A percentile compares a stretch with the other conserved stretches of the same genome.
phyloP scores from a whole-genome alignment of 2,329 filamentous ascomycete species.

The Proliferodiscus dingleyae region DNA sequence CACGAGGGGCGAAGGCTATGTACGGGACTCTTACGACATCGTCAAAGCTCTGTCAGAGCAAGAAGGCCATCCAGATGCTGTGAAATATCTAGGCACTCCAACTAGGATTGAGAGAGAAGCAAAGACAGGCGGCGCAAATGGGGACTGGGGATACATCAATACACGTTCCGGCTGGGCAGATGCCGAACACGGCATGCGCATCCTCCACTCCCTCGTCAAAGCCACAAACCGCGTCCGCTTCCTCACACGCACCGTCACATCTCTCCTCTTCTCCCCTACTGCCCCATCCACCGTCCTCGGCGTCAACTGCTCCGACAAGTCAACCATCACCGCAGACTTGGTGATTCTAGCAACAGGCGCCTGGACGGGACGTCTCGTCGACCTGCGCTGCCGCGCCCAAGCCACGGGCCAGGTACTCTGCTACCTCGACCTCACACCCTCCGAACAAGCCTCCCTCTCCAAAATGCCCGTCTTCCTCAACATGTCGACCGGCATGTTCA shows the following conservation, averaged over 20 bases:
- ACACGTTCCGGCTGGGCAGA: constrained; percentile 74
- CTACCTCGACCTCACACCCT: constrained; percentile 68
- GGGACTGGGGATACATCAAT: constrained; percentile 69
- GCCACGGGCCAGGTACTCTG: constrained; percentile 79
- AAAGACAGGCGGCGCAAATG: constrained; percentile 48
- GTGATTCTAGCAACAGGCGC: constrained; percentile 80
- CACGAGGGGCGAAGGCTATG: constrained; percentile 43
- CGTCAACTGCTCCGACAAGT: constrained; percentile 48
- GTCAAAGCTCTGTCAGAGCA: constrained; percentile 38
- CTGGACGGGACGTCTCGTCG: constrained; percentile 75
- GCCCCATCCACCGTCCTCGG: constrained; percentile 44
- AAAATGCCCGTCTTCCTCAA: constrained; percentile 70
- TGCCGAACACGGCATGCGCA: constrained; percentile 65
- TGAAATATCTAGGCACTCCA: constrained; percentile 39
- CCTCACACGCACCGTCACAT: constrained; percentile 38
- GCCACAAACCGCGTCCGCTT: constrained; percentile 42
- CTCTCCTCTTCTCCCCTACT: constrained; percentile 18
- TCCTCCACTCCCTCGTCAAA: constrained; percentile 39
- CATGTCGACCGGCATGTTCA: constrained; percentile 65
- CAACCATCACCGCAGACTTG: constrained; percentile 58
- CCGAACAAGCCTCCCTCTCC: constrained; percentile 62
- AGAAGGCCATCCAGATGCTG: constrained; percentile 23
- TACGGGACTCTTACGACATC: constrained; percentile 56
- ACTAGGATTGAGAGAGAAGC: constrained; percentile 42
- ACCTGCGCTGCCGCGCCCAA: constrained; percentile 69